Conservation (phyloP, 2,329 filamentous ascomycete genomes). For the Aspergillus neoniger region DNA sequence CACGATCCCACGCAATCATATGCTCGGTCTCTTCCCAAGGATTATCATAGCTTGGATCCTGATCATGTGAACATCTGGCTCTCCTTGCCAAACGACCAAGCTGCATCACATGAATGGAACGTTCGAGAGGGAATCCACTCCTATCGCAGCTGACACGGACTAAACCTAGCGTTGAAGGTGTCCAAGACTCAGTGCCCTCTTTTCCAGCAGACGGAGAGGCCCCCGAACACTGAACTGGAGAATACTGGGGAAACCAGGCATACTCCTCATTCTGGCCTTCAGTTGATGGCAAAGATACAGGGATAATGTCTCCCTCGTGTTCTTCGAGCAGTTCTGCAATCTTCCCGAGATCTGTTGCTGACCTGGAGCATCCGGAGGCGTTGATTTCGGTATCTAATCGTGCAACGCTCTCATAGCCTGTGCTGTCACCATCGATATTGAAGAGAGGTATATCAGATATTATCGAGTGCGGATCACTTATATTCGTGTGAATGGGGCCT, state of each 20-base stretch:
- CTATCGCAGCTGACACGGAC: constrained; percentile 29
- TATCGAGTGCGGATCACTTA: constrained; percentile 19
- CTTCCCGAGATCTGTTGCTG: constrained; percentile 25
- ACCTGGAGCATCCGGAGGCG: constrained; percentile 35
- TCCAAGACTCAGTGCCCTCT: constrained; percentile 17
- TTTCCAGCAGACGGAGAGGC: constrained; percentile 10
- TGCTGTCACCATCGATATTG: constrained; percentile 28
- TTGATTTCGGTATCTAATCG: constrained; percentile 32
- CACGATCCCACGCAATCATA: constrained; percentile 41
- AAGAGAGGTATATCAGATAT: constrained; percentile 26
- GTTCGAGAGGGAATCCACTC: constrained; percentile 25
- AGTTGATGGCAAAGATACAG: constrained; percentile 16
- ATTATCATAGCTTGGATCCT: not conserved
- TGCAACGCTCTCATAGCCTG: constrained; percentile 25
- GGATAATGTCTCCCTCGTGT: constrained; percentile 33
- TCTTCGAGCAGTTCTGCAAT: constrained; percentile 39
- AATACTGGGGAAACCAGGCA: constrained; percentile 37
- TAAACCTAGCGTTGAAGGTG: constrained; percentile 35
- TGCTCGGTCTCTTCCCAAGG: constrained; percentile 39
- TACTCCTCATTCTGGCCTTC: constrained; percentile 22
- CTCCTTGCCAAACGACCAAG: constrained; percentile 38
- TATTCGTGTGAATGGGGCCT: constrained; percentile 20
- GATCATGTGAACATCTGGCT: constrained; percentile 7
- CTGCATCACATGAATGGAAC: constrained; percentile 38
- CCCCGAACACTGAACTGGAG: constrained; percentile 34